Conservation (phyloP, 1,139 yeast species). For the Pichia terricola region DNA sequence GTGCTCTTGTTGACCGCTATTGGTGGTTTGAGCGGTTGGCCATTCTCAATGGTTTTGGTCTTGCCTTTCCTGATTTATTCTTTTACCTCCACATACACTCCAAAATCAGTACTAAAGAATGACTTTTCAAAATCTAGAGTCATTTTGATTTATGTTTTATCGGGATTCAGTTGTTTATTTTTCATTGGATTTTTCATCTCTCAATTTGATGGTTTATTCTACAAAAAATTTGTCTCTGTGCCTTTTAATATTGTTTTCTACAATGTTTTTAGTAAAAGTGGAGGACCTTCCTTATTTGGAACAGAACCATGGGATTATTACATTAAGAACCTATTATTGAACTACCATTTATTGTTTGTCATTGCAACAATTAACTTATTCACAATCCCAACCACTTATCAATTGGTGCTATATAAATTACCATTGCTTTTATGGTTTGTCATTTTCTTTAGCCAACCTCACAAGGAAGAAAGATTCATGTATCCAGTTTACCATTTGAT, state of each 20-base stretch:
- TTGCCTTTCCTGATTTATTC: slow-evolving; percentile 44
- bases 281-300: slow-evolving; percentile 88
- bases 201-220: slow-evolving; percentile 55
- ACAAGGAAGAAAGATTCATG: slow-evolving; percentile 86
- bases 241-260: slow-evolving; percentile 78
- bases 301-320: slow-evolving; percentile 78
- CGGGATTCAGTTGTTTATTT: slow-evolving; percentile 27
- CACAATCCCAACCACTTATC: slow-evolving; percentile 7
- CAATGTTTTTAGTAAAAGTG: slow-evolving; percentile 44
- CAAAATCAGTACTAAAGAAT: slow-evolving; percentile 12
- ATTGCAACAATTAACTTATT: slow-evolving; percentile 31
- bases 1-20: slow-evolving; percentile 45
- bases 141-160: slow-evolving; percentile 11
- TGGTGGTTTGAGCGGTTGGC: slow-evolving; percentile 88
- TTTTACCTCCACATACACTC: slow-evolving; percentile 2
- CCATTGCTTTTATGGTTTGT: slow-evolving; percentile 57
- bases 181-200: slow-evolving; percentile 30
- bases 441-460: slow-evolving; percentile 69
- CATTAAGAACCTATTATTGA: slow-evolving; percentile 54
- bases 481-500: slow-evolving; percentile 77
- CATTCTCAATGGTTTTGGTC: slow-evolving; percentile 64
- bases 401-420: slow-evolving; percentile 22
- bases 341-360: slow-evolving; percentile 53
- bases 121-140: slow-evolving; percentile 9
- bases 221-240: slow-evolving; percentile 54